A percentile compares a stretch with the other conserved stretches of the same genome.
phyloP scores from a whole-genome alignment of 2,329 filamentous ascomycete genomes.

The Anthostomella pinea region DNA sequence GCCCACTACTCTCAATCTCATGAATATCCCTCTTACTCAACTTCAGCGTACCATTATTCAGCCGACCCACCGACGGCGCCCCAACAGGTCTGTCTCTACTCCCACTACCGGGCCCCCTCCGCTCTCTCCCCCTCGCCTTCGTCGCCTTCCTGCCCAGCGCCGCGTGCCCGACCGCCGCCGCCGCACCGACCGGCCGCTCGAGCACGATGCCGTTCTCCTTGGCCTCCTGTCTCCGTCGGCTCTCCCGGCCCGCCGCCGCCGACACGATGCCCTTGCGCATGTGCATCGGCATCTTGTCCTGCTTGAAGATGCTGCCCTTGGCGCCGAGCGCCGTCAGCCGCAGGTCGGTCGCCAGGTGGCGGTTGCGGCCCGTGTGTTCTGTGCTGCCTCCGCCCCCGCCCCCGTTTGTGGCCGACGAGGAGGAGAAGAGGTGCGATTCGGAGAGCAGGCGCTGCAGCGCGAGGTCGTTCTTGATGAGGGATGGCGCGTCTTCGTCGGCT shows the following conservation, averaged over 20 bases:
- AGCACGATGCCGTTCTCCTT: slow-evolving; percentile 88
- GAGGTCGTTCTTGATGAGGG: slow-evolving; percentile 85
- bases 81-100: slow-evolving; percentile 56
- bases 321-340: slow-evolving; percentile 78
- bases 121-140: slow-evolving; percentile 41
- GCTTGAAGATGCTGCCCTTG: slow-evolving; percentile 70
- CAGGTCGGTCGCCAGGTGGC: slow-evolving; percentile 79
- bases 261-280: slow-evolving; percentile 80
- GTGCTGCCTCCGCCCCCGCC: slow-evolving; percentile 34
- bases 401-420: slow-evolving; percentile 29
- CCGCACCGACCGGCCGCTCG: slow-evolving; percentile 59
- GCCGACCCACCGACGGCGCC: slow-evolving; percentile 74
- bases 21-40: slow-evolving; percentile 73
- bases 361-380: slow-evolving; percentile 60
- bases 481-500: slow-evolving; percentile 56
- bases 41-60: slow-evolving; percentile 69
- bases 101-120: slow-evolving; percentile 28
- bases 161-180: slow-evolving; percentile 11
- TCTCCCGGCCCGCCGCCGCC: slow-evolving; percentile 64
- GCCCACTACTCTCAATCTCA: slow-evolving; percentile 25
- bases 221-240: slow-evolving; percentile 72
- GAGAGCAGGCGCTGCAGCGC: slow-evolving; percentile 85
- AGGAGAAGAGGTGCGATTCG: slow-evolving; percentile 57
- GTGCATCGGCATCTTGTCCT: slow-evolving; percentile 85
- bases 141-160: slow-evolving; percentile 31